These are phyloP conservation scores for Endogone sp. DNA, from an alignment of 192 early-diverging fungal species.

Conservation along the genomic window DNA sequence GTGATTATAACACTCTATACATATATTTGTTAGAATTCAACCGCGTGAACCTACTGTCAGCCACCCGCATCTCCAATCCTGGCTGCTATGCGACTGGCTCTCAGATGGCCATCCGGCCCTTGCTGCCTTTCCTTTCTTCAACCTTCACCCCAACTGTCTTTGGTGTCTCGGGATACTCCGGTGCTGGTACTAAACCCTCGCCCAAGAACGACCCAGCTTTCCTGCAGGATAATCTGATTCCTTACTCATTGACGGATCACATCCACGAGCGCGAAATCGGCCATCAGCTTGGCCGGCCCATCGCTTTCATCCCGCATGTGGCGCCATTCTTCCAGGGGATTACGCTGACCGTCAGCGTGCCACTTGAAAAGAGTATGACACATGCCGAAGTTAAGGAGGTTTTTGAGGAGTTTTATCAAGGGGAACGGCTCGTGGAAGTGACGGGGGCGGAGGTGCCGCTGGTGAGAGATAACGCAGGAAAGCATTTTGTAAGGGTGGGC, in stretches of 20 bases:
- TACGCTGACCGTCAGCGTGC: conserved; percentile 82
- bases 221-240: conserved; percentile 86
- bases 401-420: conserved; percentile 67
- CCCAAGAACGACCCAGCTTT: conserved; percentile 91
- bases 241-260: conserved; percentile 90
- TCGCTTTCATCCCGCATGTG: conserved; percentile 89
- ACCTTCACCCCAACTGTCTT: conserved; percentile 73
- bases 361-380: conserved; percentile 71
- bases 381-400: conserved; percentile 65
- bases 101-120: conserved; percentile 84
- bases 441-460: conserved; percentile 57
- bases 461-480: conserved; percentile 85
- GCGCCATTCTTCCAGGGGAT: conserved; percentile 95
- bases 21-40: conserved; percentile 57
- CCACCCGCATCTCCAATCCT: conserved; percentile 86
- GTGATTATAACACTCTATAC: too few relatives aligned
- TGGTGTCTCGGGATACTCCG: conserved; percentile 97
- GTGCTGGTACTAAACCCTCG: conserved; percentile 97
- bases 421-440: conserved; percentile 83
- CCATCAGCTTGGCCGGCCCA: conserved; percentile 58
- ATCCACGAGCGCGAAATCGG: conserved; percentile 95
- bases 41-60: conserved; percentile 55
- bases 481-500: conserved; percentile 87
- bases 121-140: conserved; percentile 60
- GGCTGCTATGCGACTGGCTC: conserved; percentile 99